These are phyloP conservation scores for Gracilariopsis chorda DNA, from an alignment of 23 red algal species.

Conservation along the genomic window DNA sequence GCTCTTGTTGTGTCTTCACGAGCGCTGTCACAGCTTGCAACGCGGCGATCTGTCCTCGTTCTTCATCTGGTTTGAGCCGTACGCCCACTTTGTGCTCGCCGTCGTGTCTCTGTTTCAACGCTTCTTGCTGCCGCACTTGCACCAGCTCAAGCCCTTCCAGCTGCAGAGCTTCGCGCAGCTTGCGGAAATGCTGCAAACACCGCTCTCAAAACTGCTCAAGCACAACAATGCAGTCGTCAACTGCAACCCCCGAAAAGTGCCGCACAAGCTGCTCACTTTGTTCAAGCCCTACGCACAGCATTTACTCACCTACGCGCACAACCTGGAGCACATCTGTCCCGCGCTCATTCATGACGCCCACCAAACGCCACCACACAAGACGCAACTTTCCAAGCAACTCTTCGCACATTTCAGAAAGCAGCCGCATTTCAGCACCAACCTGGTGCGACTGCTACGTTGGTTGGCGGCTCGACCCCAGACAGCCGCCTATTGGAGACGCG, in stretches of 20 bases:
- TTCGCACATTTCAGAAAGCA: background rate
- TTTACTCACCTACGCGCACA: background rate
- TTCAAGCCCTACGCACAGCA: background rate
- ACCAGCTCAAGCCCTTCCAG: background rate
- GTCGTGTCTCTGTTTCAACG: background rate
- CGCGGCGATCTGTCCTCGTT: conserved; percentile 35
- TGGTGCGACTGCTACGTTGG: conserved; percentile 45
- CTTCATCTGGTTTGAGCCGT: conserved; percentile 27
- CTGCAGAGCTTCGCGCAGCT: background rate
- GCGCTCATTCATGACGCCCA: background rate
- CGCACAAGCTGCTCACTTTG: conserved; percentile 18
- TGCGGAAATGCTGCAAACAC: background rate
- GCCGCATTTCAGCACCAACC: background rate
- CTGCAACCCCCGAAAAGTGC: background rate
- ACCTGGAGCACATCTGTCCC: background rate
- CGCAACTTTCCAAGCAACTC: background rate
- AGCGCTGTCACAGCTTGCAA: background rate
- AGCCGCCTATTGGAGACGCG: background rate
- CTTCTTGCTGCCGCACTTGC: conserved; percentile 5
- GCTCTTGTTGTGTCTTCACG: conserved; percentile 34
- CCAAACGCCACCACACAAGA: background rate
- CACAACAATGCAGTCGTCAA: background rate
- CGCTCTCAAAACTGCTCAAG: background rate
- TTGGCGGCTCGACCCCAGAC: conserved; percentile 18
- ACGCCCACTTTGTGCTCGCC: background rate